A percentile compares a stretch with the other conserved stretches of the same genome.
phyloP scores from a whole-genome alignment of 352 stramenopile genomes.

The Phytophthora lateralis region DNA sequence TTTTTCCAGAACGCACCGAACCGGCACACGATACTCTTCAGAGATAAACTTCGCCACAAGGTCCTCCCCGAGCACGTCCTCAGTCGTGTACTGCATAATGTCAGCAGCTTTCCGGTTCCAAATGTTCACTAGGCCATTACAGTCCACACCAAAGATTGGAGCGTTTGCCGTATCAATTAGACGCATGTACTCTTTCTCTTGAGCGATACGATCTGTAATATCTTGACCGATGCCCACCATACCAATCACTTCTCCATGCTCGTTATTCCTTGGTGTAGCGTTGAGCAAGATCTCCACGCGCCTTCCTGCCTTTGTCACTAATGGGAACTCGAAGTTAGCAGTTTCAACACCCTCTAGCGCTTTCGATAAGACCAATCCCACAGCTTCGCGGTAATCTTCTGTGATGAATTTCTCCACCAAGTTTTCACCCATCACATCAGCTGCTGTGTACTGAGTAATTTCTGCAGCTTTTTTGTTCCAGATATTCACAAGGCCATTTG shows the following conservation, averaged over 20 bases:
- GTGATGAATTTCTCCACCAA: slow-evolving; percentile 65
- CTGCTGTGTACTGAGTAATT: slow-evolving; percentile 58
- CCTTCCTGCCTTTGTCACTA: slow-evolving; percentile 72
- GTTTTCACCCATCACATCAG: slow-evolving; percentile 65
- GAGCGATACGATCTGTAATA: slow-evolving; percentile 61
- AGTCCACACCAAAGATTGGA: slow-evolving; percentile 78
- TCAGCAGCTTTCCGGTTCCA: slow-evolving; percentile 81
- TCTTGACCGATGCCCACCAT: slow-evolving; percentile 75
- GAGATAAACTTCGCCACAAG: slow-evolving; percentile 79
- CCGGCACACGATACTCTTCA: slow-evolving; percentile 51
- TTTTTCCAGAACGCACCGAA: slow-evolving; percentile 57
- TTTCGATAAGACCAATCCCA: slow-evolving; percentile 49
- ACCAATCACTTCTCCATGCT: slow-evolving; percentile 65
- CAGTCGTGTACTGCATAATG: slow-evolving; percentile 74
- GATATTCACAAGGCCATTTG: slow-evolving; percentile 61
- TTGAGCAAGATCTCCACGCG: slow-evolving; percentile 84
- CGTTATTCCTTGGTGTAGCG: slow-evolving; percentile 56
- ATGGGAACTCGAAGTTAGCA: slow-evolving; percentile 75
- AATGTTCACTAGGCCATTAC: slow-evolving; percentile 71
- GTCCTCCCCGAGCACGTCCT: slow-evolving; percentile 67
- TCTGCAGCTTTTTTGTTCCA: slow-evolving; percentile 69
- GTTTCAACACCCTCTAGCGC: slow-evolving; percentile 52
- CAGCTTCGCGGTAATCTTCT: slow-evolving; percentile 53
- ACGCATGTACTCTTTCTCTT: slow-evolving; percentile 79
- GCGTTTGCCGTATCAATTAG: slow-evolving; percentile 87